A percentile compares a stretch with the other conserved stretches of the same genome.
Evolutionary conservation across 352 stramenopile genomes (phyloP).

Genomic region (Phytophthora hybrid): DNA sequence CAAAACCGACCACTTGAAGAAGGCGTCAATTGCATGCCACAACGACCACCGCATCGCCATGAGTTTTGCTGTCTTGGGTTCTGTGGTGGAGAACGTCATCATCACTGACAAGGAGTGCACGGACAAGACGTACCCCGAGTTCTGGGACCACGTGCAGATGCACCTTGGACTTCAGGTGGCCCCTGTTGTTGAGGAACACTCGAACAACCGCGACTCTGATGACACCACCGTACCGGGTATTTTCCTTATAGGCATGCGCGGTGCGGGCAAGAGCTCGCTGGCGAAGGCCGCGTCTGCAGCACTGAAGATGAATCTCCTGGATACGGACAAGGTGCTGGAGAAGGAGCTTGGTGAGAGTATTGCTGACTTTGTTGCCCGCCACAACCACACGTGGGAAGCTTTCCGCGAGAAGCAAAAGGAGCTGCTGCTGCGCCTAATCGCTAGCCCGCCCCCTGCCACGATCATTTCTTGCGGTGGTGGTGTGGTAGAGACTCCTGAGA

Average conservation of each 20-base stretch:
- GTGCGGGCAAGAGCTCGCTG: conserved; percentile 86
- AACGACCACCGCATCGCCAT: conserved; percentile 99
- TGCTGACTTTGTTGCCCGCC: conserved; percentile 66
- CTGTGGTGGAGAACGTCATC: conserved; percentile 91
- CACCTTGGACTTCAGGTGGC: conserved; percentile 67
- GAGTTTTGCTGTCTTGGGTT: conserved; percentile 96
- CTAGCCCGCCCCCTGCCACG: conserved; percentile 62
- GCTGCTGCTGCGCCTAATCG: conserved; percentile 67
- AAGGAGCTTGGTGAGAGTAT: conserved; percentile 75
- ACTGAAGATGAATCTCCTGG: conserved; percentile 70
- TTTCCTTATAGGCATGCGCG: conserved; percentile 91
- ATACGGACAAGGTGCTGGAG: conserved; percentile 84
- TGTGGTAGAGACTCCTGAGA: conserved; percentile 77
- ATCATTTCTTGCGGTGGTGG: conserved; percentile 88
- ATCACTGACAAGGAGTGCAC: conserved; percentile 98
- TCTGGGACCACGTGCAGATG: conserved; percentile 90
- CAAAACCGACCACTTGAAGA: conserved; percentile 58
- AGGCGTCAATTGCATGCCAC: conserved; percentile 88
- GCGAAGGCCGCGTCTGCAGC: conserved; percentile 54
- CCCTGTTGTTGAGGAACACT: conserved; percentile 49
- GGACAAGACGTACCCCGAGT: conserved; percentile 98
- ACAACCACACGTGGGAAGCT: conserved; percentile 73
- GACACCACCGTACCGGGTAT: conserved; percentile 48
- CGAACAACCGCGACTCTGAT: conserved; percentile 6
- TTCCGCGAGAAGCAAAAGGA: conserved; percentile 78